Conservation (phyloP, 257 asterid genomes). For the Przewalskia tangutica region DNA sequence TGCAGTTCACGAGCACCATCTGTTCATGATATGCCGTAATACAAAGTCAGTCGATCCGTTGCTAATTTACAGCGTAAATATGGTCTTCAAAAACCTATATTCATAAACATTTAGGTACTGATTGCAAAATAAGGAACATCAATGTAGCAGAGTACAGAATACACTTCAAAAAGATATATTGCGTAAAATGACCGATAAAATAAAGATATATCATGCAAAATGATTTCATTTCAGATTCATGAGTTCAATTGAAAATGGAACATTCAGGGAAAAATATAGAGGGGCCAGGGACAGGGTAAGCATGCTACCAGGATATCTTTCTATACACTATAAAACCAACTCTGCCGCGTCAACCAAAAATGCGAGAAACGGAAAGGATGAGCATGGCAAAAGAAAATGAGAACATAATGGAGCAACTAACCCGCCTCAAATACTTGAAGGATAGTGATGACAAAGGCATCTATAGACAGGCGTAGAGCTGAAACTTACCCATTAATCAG, state of each 20-base stretch:
- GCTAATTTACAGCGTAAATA: neutral
- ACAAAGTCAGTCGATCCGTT: neutral
- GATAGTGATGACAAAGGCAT: neutral
- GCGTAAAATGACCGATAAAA: neutral
- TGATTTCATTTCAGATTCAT: neutral
- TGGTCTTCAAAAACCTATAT: neutral
- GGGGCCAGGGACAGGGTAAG: neutral
- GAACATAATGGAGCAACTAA: neutral
- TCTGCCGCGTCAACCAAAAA: neutral
- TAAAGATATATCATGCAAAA: neutral
- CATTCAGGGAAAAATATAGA: neutral
- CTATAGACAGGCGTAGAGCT: slow-evolving; percentile 1
- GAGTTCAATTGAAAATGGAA: neutral
- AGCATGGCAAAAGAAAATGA: neutral
- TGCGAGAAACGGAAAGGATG: neutral
- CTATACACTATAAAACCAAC: neutral
- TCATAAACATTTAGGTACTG: neutral
- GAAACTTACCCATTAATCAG: slow-evolving; percentile 83
- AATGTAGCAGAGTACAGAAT: neutral
- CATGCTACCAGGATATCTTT: neutral
- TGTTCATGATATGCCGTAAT: neutral
- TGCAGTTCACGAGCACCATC: neutral
- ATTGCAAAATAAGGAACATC: neutral
- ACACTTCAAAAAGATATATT: neutral
- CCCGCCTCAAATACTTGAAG: neutral